These are phyloP conservation scores for Rhodotorula mucilaginosa DNA, from an alignment of 1,284 basidiomycete species.

Conservation along the genomic window DNA sequence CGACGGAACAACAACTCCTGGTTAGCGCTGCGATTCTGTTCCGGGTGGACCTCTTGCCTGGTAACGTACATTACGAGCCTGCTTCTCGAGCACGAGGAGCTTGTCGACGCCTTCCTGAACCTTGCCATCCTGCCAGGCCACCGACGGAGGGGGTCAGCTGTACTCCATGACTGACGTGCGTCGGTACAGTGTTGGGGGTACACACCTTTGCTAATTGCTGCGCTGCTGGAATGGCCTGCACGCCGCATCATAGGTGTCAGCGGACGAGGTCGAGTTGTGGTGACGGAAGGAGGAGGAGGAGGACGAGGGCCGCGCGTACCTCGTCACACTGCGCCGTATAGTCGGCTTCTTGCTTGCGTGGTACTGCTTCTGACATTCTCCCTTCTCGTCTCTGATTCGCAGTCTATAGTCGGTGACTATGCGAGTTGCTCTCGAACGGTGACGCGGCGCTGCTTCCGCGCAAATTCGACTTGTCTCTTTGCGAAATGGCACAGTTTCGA, in stretches of 20 bases:
- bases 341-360: conserved; percentile 38
- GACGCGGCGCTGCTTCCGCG: conserved; percentile 1
- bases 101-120: conserved; percentile 85
- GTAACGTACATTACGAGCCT: conserved; percentile 80
- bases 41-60: no score
- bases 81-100: conserved; percentile 86
- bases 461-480: not conserved
- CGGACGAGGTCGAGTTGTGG: not conserved
- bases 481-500: no score
- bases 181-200: no score
- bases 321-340: conserved; percentile 32
- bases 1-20: no score
- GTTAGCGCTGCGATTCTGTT: not conserved
- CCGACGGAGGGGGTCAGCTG: not conserved
- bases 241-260: not conserved
- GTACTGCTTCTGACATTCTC: conserved; percentile 7
- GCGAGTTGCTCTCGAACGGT: not conserved
- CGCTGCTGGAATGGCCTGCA: conserved; percentile 33
- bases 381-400: not conserved
- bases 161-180: not conserved
- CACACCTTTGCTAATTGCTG: conserved; percentile 35
- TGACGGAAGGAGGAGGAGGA: not conserved
- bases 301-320: conserved; percentile 12
- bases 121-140: conserved; percentile 58
- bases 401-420: not conserved